A percentile compares a stretch with the other conserved stretches of the same genome.
Conservation (phyloP, 371 early-diverging fungal species). For the Coemansia sp. region DNA sequence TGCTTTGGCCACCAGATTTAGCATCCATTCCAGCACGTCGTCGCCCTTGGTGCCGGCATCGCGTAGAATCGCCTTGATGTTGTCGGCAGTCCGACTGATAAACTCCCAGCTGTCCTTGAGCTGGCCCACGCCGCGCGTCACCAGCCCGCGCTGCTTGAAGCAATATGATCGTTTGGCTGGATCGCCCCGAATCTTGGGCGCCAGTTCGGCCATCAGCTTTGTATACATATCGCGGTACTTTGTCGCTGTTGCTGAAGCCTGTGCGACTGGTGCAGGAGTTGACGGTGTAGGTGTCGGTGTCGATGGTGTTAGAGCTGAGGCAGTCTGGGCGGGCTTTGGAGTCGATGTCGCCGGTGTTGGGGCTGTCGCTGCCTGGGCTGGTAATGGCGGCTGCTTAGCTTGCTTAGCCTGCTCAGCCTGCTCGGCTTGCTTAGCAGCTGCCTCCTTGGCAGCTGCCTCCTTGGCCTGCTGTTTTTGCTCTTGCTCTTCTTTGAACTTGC, state of each 20-base stretch:
- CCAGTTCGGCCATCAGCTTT: slow-evolving; percentile 27
- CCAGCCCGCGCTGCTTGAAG: slow-evolving; percentile 39
- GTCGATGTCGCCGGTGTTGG: no score
- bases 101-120: slow-evolving; percentile 56
- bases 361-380: slow-evolving; percentile 7
- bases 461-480: slow-evolving; percentile 20
- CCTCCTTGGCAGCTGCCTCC: slow-evolving; percentile 29
- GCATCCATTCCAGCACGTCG: slow-evolving; percentile 58
- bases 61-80: slow-evolving; percentile 48
- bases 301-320: no score
- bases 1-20: slow-evolving; percentile 69
- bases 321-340: no score
- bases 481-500: slow-evolving; percentile 28
- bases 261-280: background rate
- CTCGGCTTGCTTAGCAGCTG: slow-evolving; percentile 18
- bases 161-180: slow-evolving; percentile 13
- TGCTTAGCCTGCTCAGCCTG: slow-evolving; percentile 13
- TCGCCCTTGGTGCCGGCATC: slow-evolving; percentile 24
- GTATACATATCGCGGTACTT: slow-evolving; percentile 37
- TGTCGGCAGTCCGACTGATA: slow-evolving; percentile 54
- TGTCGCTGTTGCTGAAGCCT: slow-evolving; percentile 12
- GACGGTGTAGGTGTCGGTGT: no score
- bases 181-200: slow-evolving; percentile 15
- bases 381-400: background rate
- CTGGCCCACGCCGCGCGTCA: slow-evolving; percentile 58